Conservation (phyloP, 2,329 filamentous ascomycete genomes). For the Tolypocladium nubicola region DNA sequence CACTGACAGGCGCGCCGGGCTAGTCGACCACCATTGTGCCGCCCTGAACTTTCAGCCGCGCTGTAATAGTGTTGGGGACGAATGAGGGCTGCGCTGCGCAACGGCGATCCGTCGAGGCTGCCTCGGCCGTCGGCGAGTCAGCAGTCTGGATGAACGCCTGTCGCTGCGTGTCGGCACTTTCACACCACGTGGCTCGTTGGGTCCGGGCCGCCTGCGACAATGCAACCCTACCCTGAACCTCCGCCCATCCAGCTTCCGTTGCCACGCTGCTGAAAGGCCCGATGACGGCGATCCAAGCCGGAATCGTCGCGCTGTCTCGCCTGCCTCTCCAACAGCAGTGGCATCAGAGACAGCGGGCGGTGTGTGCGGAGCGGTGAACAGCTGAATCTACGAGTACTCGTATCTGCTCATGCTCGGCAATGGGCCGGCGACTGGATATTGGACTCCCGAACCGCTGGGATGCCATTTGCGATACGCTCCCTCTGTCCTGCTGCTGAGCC, state of each 20-base stretch:
- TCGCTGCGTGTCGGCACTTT: neutral
- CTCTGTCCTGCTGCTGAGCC: neutral
- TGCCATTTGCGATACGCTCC: neutral
- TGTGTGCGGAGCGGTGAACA: neutral
- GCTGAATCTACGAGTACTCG: neutral
- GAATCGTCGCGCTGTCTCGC: neutral
- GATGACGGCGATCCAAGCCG: neutral
- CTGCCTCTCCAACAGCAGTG: neutral
- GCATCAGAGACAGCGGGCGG: neutral
- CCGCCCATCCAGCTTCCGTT: no score
- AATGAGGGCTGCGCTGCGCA: neutral
- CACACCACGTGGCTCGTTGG: neutral
- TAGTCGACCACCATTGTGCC: neutral
- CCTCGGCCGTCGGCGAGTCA: neutral
- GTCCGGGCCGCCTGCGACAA: neutral
- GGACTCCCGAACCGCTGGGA: neutral
- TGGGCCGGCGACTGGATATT: neutral
- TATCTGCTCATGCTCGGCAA: neutral
- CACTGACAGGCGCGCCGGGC: neutral
- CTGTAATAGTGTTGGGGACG: neutral
- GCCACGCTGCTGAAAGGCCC: neutral
- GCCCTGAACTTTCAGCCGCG: slow-evolving; percentile 8
- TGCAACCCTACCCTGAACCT: neutral
- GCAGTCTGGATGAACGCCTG: neutral
- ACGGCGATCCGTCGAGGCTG: neutral